Base-by-base conservation (phyloP, 345 rosid genomes). In the Hibiscus tridactylites region DNA sequence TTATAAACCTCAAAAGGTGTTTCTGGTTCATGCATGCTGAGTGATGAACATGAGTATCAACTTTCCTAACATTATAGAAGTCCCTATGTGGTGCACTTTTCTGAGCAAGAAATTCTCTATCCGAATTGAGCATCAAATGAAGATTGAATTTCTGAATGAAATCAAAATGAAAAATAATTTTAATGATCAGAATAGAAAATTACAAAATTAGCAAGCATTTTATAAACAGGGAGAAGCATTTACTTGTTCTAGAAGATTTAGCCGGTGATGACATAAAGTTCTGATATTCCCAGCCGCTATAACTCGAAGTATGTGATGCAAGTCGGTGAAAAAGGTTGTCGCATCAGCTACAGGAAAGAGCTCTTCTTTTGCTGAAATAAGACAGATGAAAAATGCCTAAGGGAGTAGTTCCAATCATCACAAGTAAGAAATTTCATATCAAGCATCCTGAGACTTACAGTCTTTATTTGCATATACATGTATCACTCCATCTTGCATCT, bases 21-120 rank as follows among this genome's bases (percentile, higher is more conserved):
- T 96, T 96, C 89, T 92, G 99, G 88, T 92, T 92, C 99, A 92
- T 96, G 79, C 99, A 96, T 9, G 99, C 99, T 9, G 99, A 96
- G 78, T 96, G 98, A 80, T 96, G 99, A 71, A 96, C 96, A 76
- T 96, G 98, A 4, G 98, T 96, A 82, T 96, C 99, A 65, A 96
- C 99, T 81, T 96, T 96, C 78, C 99, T 90, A 29, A 96, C 98
- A 65, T 96, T 96, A 76, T 96, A 96, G 54, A 96, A 96, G 83
- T 96, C 99, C 63, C 99, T 97, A 81, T 92, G 99, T 1, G 99
- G 98, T 59, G 99, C 99, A 80, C 99, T 96, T 79, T 96, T 96
- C 84, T 96, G 99, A 73, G 95, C 98, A 44, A 96, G 91, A 79
- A 96, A 96, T 74, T 96, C 99, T 84, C 81, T 83, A 75, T 96